Base-by-base conservation (phyloP, 805 yeast genomes). In the Monosporozyma yasuniensis region DNA sequence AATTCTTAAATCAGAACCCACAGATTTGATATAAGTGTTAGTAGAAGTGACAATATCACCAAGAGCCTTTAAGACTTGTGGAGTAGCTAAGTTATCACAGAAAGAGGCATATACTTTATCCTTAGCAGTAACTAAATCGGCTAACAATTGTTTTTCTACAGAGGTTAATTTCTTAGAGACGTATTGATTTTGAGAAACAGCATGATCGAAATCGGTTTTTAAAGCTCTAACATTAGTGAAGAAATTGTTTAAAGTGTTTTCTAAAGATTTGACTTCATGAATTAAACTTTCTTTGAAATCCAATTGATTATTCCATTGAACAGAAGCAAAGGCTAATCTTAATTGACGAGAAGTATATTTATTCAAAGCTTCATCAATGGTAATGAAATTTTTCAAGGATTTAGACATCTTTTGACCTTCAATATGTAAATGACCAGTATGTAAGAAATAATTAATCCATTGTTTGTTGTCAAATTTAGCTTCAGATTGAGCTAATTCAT, bases 401-500 rank as follows among this genome's bases (percentile, higher is more conserved):
- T 93, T 93, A 45, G 95, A 84, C 99, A 93, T 93, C 64, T 93
- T 93, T 70, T 89, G 97, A 19, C 99, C 99, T 68, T 93, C 97
- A 58, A 93, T 93, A 66, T 93, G 99, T 61, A 93, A 76, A 69
- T 93, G 99, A 39, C 99, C 99, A 41, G 95, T 88, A 68, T 93
- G 99, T 68, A 93, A 69, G 71, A 93, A 93, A 66, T 93, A 93
- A 69, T 93, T 91, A 49, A 93, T 87, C 99, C 99, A 93, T 70
- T 93, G 99, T 46, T 79, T 70, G 68, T 86, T 83, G 63, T 87
- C 89, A 66, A 75, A 91, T 66, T 82, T 84, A 6, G 98, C 98
- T 68, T 93, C 99, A 25, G 90, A 78, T 73, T 93, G 99, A 1
- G 99, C 99, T 55, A 93, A 74, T 71, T 93, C 99, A 63, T 93